Conservation (phyloP, 306 rosid genomes). For the Abrus precatorius region DNA sequence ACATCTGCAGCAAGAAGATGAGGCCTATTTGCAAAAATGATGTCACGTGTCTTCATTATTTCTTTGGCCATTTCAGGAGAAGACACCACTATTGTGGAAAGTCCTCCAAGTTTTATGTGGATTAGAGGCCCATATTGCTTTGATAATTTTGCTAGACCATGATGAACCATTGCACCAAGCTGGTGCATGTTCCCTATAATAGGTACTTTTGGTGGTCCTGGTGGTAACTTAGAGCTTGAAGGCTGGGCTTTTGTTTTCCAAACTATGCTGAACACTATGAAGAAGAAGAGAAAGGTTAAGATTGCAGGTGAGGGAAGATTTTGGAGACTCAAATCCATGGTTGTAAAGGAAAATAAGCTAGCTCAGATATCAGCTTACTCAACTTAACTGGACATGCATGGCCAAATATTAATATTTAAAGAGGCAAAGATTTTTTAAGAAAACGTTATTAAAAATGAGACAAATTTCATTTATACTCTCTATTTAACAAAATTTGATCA, state of each 20-base stretch:
- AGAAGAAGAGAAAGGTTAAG: slow-evolving; percentile 21
- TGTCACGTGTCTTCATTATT: slow-evolving; percentile 52
- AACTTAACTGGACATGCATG: not conserved
- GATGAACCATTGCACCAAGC: slow-evolving; percentile 44
- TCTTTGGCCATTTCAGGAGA: slow-evolving; percentile 58
- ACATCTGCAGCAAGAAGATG: slow-evolving; percentile 38
- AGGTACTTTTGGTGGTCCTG: slow-evolving; percentile 53
- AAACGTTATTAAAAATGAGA: no score
- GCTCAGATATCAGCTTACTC: not conserved
- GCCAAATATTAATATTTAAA: not conserved
- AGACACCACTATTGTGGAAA: slow-evolving; percentile 47
- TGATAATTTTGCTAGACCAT: slow-evolving; percentile 34
- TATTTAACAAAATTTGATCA: no score
- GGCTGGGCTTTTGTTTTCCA: slow-evolving; percentile 38
- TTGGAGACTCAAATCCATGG: slow-evolving; percentile 26
- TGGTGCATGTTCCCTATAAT: slow-evolving; percentile 52
- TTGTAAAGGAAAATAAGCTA: not conserved
- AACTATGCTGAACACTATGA: slow-evolving; percentile 25
- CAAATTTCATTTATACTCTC: no score
- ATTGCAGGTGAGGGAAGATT: slow-evolving; percentile 10
- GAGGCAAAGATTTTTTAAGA: not conserved
- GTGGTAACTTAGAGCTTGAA: slow-evolving; percentile 47
- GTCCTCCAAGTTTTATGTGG: slow-evolving; percentile 47
- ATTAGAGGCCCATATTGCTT: slow-evolving; percentile 46
- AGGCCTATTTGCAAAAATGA: slow-evolving; percentile 47